Evolutionary conservation across 2,329 filamentous ascomycete species (phyloP).

Genomic region (Fusarium nodosum): DNA sequence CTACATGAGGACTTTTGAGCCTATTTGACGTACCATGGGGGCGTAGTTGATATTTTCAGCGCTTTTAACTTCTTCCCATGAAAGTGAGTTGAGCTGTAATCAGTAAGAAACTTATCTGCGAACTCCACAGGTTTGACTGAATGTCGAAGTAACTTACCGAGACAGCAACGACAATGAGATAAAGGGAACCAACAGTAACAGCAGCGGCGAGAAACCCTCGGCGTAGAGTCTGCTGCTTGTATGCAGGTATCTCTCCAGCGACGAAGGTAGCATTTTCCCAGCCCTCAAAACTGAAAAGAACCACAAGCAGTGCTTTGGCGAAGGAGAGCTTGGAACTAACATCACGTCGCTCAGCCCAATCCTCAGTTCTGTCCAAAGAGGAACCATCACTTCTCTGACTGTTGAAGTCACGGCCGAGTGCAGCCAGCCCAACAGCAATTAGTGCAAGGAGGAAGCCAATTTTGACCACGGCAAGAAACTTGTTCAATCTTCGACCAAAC

Average conservation of each 20-base stretch:
- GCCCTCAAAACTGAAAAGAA: not conserved
- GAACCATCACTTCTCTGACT: no score
- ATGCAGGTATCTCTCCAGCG: not conserved
- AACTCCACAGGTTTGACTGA: no score
- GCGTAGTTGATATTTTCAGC: not conserved
- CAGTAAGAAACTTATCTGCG: no score
- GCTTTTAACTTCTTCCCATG: not conserved
- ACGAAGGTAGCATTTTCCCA: not conserved
- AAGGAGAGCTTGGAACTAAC: not conserved
- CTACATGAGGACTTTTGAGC: no score
- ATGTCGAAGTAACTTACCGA: not conserved
- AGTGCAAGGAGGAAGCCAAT: not conserved
- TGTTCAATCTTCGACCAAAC: not conserved
- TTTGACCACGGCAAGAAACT: not conserved
- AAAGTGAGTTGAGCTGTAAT: not conserved
- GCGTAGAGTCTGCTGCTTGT: not conserved
- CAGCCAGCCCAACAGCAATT: not conserved
- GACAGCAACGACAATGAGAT: not conserved
- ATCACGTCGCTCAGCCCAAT: not conserved
- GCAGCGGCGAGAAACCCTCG: not conserved
- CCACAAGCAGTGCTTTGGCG: not conserved
- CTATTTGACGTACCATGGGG: not conserved
- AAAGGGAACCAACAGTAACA: not conserved
- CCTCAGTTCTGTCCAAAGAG: no score
- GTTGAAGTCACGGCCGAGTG: not conserved